Evolutionary conservation across 2,329 filamentous ascomycete genomes (phyloP).

Genomic region (Arthrinium puccinioides): DNA sequence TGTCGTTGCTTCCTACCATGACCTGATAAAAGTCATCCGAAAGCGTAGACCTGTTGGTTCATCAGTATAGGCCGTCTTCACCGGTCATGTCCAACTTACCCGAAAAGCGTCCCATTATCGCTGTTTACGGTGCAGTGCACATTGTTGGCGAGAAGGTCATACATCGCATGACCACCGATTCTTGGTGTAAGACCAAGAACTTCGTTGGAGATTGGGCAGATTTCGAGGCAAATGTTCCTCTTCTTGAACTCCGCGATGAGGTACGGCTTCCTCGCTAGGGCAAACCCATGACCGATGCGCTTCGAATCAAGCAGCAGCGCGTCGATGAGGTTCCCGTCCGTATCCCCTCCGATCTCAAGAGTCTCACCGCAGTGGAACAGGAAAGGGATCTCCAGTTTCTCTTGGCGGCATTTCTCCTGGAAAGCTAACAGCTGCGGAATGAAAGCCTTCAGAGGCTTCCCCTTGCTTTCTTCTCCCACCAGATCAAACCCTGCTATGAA

Average conservation of each 20-base stretch:
- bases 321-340: conserved; percentile 63
- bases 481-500: conserved; percentile 55
- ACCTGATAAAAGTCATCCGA: conserved; percentile 74
- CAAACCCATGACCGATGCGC: conserved; percentile 69
- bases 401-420: conserved; percentile 32
- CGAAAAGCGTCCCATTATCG: conserved; percentile 68
- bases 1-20: conserved; percentile 59
- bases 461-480: conserved; percentile 50
- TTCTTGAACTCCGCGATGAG: conserved; percentile 60
- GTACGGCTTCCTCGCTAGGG: conserved; percentile 57
- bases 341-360: conserved; percentile 55
- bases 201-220: conserved; percentile 74
- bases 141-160: conserved; percentile 61
- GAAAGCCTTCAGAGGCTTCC: conserved; percentile 42
- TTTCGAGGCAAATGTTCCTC: conserved; percentile 61
- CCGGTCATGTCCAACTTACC: conserved; percentile 37
- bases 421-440: conserved; percentile 42
- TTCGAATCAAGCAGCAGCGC: conserved; percentile 58
- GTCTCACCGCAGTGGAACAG: conserved; percentile 74
- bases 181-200: conserved; percentile 61
- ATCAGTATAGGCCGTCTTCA: background rate
- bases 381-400: conserved; percentile 56
- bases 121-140: conserved; percentile 69
- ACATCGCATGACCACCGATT: conserved; percentile 59
- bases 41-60: conserved; percentile 53